phyloP scores from a whole-genome alignment of 345 rosid species.

The Conringia planisiliqua region DNA sequence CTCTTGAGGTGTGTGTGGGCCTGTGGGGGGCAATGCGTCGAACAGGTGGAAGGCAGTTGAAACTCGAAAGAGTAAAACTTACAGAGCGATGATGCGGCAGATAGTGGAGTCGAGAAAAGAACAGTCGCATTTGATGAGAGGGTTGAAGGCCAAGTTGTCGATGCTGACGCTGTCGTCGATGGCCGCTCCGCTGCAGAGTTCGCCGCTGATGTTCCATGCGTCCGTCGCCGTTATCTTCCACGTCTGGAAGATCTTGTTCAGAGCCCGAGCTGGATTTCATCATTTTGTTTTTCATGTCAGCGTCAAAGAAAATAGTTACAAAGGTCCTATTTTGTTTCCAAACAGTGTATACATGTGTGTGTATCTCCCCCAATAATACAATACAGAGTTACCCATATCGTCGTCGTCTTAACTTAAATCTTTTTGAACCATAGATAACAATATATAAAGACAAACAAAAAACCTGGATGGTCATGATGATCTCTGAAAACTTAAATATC shows the following conservation, averaged over 20 bases:
- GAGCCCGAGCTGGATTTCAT: conserved; percentile 29
- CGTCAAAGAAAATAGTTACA: too few relatives aligned
- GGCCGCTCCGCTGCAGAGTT: conserved; percentile 56
- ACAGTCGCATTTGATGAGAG: conserved; percentile 64
- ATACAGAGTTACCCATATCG: too few relatives aligned
- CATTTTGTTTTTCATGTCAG: too few relatives aligned
- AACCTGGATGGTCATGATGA: too few relatives aligned
- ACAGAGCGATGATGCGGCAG: conserved; percentile 35
- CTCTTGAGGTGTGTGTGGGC: neutral
- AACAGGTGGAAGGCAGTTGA: conserved; percentile 9
- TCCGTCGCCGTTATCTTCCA: conserved; percentile 39
- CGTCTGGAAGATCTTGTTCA: conserved; percentile 46
- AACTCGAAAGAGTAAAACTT: neutral
- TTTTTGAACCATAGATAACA: too few relatives aligned
- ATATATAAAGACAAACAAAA: too few relatives aligned
- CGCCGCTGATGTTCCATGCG: conserved; percentile 54
- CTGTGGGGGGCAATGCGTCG: conserved; percentile 12
- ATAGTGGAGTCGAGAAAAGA: conserved; percentile 26
- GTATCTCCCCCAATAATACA: too few relatives aligned
- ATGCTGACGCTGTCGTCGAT: conserved; percentile 15
- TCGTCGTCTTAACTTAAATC: neutral
- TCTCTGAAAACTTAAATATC: too few relatives aligned
- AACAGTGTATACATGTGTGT: too few relatives aligned
- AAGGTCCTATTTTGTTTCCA: too few relatives aligned
- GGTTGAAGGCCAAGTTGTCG: conserved; percentile 29